phyloP scores from a whole-genome alignment of 331 rosid genomes.

The Malus hybrid region DNA sequence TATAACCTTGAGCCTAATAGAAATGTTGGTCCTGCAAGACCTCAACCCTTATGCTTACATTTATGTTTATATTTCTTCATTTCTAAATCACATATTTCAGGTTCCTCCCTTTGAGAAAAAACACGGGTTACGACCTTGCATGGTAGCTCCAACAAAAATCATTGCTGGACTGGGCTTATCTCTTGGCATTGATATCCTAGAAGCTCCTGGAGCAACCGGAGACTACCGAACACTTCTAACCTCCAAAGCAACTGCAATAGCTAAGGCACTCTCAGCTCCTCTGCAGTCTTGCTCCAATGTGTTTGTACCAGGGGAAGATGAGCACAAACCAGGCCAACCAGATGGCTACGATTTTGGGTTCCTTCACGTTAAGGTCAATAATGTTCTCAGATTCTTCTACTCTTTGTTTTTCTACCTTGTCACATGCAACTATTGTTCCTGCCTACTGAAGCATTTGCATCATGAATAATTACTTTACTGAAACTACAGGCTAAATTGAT shows the following conservation, averaged over 20 bases:
- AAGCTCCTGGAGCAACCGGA: constrained; percentile 97
- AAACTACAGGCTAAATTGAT: not conserved
- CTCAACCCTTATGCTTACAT: not conserved
- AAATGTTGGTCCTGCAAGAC: not conserved
- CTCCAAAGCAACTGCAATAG: constrained; percentile 79
- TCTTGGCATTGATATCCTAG: constrained; percentile 89
- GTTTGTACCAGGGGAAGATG: constrained; percentile 89
- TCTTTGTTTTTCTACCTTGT: not conserved
- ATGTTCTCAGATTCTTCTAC: not conserved
- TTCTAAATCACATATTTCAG: constrained; percentile 30
- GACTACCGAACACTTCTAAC: constrained; percentile 88
- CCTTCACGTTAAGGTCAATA: constrained; percentile 83
- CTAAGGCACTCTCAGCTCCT: constrained; percentile 87
- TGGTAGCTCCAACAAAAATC: constrained; percentile 98
- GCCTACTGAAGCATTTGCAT: not conserved
- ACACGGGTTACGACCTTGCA: constrained; percentile 81
- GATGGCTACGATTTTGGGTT: constrained; percentile 98
- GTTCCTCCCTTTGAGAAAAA: constrained; percentile 71
- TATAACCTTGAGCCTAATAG: not conserved
- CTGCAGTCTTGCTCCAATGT: constrained; percentile 54
- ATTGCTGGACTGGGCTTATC: constrained; percentile 95
- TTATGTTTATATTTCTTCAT: not conserved
- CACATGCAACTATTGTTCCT: constrained; percentile 1
- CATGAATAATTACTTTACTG: not conserved
- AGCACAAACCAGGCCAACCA: constrained; percentile 60